phyloP scores from a whole-genome alignment of 768 basidiomycete species.

The Piloderma croceum region DNA sequence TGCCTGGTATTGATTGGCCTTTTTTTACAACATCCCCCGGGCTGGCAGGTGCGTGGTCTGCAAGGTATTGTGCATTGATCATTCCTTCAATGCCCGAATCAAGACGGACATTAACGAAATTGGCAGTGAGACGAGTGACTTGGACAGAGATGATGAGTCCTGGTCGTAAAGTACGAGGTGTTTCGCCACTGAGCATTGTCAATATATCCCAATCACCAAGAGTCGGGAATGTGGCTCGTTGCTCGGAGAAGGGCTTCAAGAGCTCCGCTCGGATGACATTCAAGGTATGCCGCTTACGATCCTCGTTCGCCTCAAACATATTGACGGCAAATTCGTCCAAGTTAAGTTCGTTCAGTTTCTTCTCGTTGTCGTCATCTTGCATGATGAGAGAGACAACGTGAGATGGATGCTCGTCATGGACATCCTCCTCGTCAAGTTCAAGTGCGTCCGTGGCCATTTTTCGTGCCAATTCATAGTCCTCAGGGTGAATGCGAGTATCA shows the following conservation, averaged over 20 bases:
- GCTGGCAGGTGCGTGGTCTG: slow-evolving; percentile 39
- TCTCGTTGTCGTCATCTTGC: slow-evolving; percentile 70
- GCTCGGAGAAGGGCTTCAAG: slow-evolving; percentile 73
- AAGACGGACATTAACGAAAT: slow-evolving; percentile 62
- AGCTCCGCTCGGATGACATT: slow-evolving; percentile 87
- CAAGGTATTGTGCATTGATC: slow-evolving; percentile 56
- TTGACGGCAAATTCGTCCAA: slow-evolving; percentile 95
- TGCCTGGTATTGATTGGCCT: slow-evolving; percentile 74
- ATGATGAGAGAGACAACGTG: slow-evolving; percentile 83
- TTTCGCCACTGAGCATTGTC: slow-evolving; percentile 95
- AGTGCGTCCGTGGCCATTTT: slow-evolving; percentile 98
- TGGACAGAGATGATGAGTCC: slow-evolving; percentile 81
- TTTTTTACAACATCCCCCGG: slow-evolving; percentile 54
- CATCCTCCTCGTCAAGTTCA: slow-evolving; percentile 96
- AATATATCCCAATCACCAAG: slow-evolving; percentile 77
- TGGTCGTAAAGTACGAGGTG: slow-evolving; percentile 62
- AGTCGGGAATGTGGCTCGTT: slow-evolving; percentile 54
- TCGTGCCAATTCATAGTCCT: slow-evolving; percentile 94
- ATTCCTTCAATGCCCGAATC: slow-evolving; percentile 90
- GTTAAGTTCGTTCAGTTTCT: slow-evolving; percentile 84
- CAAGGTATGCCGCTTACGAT: slow-evolving; percentile 85
- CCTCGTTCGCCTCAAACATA: slow-evolving; percentile 75
- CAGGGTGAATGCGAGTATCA: slow-evolving; percentile 91
- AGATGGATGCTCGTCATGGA: slow-evolving; percentile 88
- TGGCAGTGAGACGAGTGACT: slow-evolving; percentile 49